Evolutionary conservation across 108 stramenopile genomes (phyloP), one percentile per base, ranked within the genome.

Genomic region (Nitzschia palea): DNA sequence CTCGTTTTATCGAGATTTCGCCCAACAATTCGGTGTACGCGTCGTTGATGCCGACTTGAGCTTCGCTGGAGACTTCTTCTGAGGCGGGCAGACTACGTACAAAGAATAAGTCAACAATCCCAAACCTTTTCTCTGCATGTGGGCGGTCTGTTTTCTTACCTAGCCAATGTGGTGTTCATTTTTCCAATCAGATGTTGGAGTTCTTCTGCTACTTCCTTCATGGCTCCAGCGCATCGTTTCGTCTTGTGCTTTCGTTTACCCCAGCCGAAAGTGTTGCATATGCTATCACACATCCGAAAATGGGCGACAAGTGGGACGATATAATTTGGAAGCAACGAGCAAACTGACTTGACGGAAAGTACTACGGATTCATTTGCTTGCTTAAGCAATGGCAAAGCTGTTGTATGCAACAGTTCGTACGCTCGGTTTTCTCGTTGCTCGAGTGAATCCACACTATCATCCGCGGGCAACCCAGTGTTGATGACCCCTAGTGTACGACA

Each of bases 251-350:
- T 93, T 28, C 88, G 76, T 53, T 81, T 86, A 32, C 88, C 91
- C 91, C 91, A 93, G 43, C 86, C 88, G 62, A 82, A 93, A 28
- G 76, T 30, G 12, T 70, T 44, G 45, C 86, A 83, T 8, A 80
- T 57, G 9, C 61, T 71, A 26, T 75, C 76, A 62, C 74, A 76
- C 63, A 86, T 93, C 61, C 79, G 71, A 4, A 85, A 69, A 27
- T 85, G 9, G 22, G 84, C 81, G 63, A 86, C 87, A 1, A 93
- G 36, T 34, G 87, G 81, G 9, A 89, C 79, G 1, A 89, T 36
- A 45, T 51, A 77, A 50, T 80, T 79, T 3, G 88, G 79, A 15
- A 89, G 62, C n/a, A 86, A 61, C 17, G 76, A 74, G 58, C 85
- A 75, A 8, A 70, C 72, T 14, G 35, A 44, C 53, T 73, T 72